Base-by-base conservation (phyloP, 208 protist species). In the Angomonas deanei region DNA sequence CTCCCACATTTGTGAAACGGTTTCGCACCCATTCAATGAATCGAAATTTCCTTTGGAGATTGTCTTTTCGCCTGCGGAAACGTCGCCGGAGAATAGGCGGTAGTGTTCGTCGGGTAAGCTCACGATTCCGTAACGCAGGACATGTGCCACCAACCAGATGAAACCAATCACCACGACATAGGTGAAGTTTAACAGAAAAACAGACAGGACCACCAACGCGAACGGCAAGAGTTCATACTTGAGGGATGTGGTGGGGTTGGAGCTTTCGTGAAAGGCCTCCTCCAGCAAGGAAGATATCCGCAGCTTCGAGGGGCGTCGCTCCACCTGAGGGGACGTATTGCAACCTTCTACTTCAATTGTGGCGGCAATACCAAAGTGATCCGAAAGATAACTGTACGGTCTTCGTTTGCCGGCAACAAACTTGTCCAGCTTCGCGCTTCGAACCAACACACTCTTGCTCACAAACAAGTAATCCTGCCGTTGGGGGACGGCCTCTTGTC, bases 401-500 rank as follows among this genome's bases (percentile, higher is more conserved):
- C 83, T 78, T 24, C 76, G 59, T 60, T 72, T 82, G 56, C 79
- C 78, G 33, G 82, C 80, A 27, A 93, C 79, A 72, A 93, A 96
- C 72, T 94, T 93, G 42, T 88, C 80, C 28, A 96, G 66, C 19
- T 53, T 62, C 11, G 80, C 57, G 26, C 62, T 15, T 26, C 62
- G 42, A 10, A 78, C 74, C 33, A 48, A 60, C 32, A 93, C 63
- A 13, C 55, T 27, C 3, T 68, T 61, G 65, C 73, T 81, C n/a
- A 80, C 76, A 61, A 96, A 74, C n/a, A 96, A 79, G 63, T 91
- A 96, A 54, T 96, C 90, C 56, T 96, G 86, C 30, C 90, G 72
- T 64, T 91, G 86, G 34, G 90, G 84, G 2, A 65, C 70, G 6
- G 78, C 58, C 49, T 80, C 78, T 54, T 80, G 68, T 15, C 70